phyloP scores from a whole-genome alignment of 2,329 filamentous ascomycete species.

The Lachnellula hyalina region DNA sequence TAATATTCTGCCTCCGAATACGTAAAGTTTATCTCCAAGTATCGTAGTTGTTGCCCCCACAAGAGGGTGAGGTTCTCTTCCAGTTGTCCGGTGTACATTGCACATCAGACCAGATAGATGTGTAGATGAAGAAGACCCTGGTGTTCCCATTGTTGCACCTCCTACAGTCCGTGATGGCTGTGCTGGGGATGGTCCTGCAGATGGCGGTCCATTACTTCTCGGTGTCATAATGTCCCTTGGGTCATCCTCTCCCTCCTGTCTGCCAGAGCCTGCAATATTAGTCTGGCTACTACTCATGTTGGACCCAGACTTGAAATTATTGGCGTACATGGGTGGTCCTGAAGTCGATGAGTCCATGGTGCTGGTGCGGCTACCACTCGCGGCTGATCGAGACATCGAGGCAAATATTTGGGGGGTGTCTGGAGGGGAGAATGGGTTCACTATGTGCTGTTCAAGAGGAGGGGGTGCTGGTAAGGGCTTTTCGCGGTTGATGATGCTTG shows the following conservation, averaged over 20 bases:
- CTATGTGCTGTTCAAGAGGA: constrained; percentile 13
- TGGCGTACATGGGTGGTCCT: constrained; percentile 16
- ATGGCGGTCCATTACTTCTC: constrained; percentile 48
- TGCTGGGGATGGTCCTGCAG: constrained; percentile 53
- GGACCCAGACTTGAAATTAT: constrained; percentile 18
- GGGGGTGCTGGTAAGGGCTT: constrained; percentile 30
- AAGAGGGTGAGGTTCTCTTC: constrained; percentile 81
- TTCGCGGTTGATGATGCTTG: constrained; percentile 24
- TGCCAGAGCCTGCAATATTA: constrained; percentile 37
- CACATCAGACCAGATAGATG: constrained; percentile 64
- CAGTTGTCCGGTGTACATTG: constrained; percentile 79
- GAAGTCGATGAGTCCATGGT: constrained; percentile 31
- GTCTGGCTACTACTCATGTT: constrained; percentile 38
- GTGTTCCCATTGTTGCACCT: constrained; percentile 37
- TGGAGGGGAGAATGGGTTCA: constrained; percentile 19
- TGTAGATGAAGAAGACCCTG: constrained; percentile 42
- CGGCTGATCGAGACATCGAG: constrained; percentile 22
- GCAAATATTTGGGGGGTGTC: constrained; percentile 22
- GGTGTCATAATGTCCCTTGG: constrained; percentile 45
- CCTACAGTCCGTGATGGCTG: constrained; percentile 36
- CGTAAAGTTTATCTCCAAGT: constrained; percentile 90
- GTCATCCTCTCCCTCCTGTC: constrained; percentile 44
- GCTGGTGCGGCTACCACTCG: constrained; percentile 27
- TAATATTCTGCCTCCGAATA: constrained; percentile 86
- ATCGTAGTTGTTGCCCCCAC: constrained; percentile 96